phyloP scores from a whole-genome alignment of 129 eudicot genomes.

The Flaveria trinervia region DNA sequence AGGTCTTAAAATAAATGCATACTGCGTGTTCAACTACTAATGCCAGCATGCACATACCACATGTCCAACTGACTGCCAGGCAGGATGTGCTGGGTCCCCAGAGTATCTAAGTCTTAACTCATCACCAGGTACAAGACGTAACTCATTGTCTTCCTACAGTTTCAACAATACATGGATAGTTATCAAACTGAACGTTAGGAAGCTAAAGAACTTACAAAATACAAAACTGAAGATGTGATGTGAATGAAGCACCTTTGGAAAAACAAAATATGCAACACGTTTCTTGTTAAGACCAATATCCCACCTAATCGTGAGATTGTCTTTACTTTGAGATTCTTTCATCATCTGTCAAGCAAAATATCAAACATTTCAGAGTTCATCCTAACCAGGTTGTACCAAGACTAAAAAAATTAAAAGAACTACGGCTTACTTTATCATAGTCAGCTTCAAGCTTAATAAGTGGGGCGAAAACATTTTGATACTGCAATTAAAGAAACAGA shows the following conservation, averaged over 20 bases:
- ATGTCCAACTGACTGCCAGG: slow-evolving; percentile 96
- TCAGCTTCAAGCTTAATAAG: slow-evolving; percentile 96
- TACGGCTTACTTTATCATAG: slow-evolving; percentile 73
- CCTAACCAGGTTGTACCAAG: not conserved
- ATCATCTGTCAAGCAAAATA: slow-evolving; percentile 56
- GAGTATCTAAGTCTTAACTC: slow-evolving; percentile 84
- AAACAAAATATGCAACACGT: slow-evolving; percentile 91
- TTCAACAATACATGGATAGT: not conserved
- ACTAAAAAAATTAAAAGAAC: not conserved
- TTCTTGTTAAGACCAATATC: slow-evolving; percentile 96
- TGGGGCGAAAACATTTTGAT: slow-evolving; percentile 93
- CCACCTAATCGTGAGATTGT: slow-evolving; percentile 83
- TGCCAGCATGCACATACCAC: slow-evolving; percentile 56
- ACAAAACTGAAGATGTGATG: not conserved
- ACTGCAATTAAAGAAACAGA: slow-evolving; percentile 43
- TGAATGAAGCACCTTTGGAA: slow-evolving; percentile 66
- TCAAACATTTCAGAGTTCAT: not conserved
- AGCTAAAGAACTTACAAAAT: not conserved
- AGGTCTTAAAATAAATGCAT: not conserved
- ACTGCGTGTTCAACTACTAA: not conserved
- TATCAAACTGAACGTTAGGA: not conserved
- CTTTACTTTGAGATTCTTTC: slow-evolving; percentile 98
- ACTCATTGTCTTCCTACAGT: slow-evolving; percentile 84
- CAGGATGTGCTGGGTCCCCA: slow-evolving; percentile 89
- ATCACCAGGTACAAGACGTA: slow-evolving; percentile 41